Percentiles rank a stretch among this genome's conserved stretches.
Evolutionary conservation across 2,329 filamentous ascomycete species (phyloP).

Genomic region (Botrytis fabae): DNA sequence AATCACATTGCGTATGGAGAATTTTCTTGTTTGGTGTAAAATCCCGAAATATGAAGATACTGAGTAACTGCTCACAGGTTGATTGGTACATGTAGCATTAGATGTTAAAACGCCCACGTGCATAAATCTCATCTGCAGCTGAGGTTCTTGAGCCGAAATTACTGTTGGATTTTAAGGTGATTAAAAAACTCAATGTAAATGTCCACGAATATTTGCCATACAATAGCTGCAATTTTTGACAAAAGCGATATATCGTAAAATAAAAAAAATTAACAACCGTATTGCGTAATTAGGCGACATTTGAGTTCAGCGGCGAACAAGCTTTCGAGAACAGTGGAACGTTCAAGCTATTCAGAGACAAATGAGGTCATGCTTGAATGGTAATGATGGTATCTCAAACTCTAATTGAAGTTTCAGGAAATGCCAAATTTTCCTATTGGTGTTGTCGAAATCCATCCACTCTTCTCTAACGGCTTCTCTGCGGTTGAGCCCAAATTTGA

Average conservation of each 20-base stretch:
- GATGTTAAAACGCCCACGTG: background rate
- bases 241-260: background rate
- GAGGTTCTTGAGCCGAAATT: background rate
- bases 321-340: background rate
- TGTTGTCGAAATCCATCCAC: background rate
- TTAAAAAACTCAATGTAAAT: background rate
- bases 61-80: background rate
- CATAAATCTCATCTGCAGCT: background rate
- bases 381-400: background rate
- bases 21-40: slow-evolving; percentile 2
- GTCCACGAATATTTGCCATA: background rate
- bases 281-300: background rate
- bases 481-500: slow-evolving; percentile 10
- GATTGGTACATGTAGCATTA: background rate
- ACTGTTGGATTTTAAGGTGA: no score
- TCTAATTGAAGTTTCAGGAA: background rate
- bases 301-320: background rate
- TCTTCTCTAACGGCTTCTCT: background rate
- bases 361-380: slow-evolving; percentile 6
- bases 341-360: slow-evolving; percentile 7
- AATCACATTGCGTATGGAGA: slow-evolving; percentile 1
- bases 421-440: slow-evolving; percentile 9
- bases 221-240: background rate
- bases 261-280: background rate
- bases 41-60: background rate